These are phyloP conservation scores for Cymbidium sinense DNA, from an alignment of 106 monocot genomes.

Conservation along the genomic window DNA sequence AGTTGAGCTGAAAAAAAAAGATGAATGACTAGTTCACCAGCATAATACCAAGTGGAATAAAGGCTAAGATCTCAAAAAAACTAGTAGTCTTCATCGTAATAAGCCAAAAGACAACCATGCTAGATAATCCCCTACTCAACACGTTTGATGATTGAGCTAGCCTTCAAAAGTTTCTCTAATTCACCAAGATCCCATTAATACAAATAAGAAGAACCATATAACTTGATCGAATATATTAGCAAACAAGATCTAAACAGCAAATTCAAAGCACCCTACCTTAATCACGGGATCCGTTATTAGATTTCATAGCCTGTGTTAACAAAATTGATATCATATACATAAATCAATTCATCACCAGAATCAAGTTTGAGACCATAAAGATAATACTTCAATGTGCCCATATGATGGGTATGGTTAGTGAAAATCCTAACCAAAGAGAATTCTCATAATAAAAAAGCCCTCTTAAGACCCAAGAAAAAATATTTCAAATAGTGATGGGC, in stretches of 20 bases:
- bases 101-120: not conserved
- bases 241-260: not conserved
- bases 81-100: not conserved
- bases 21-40: not conserved
- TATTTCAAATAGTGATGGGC: not conserved
- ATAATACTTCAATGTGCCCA: not conserved
- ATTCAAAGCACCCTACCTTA: not conserved
- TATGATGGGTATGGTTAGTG: not conserved
- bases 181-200: not conserved
- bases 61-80: too few species aligned
- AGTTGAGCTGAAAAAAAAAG: not conserved
- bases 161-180: not conserved
- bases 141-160: not conserved
- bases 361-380: not conserved
- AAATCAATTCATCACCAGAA: not conserved
- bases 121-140: not conserved
- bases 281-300: not conserved
- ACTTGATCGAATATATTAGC: not conserved
- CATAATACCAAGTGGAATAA: not conserved
- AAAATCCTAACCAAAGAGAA: not conserved
- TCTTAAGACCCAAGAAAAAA: not conserved
- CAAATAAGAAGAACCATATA: not conserved
- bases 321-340: not conserved
- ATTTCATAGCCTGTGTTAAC: not conserved
- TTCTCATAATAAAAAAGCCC: not conserved